Conservation (phyloP, 345 rosid species). For the Arabidopsis suecica region DNA sequence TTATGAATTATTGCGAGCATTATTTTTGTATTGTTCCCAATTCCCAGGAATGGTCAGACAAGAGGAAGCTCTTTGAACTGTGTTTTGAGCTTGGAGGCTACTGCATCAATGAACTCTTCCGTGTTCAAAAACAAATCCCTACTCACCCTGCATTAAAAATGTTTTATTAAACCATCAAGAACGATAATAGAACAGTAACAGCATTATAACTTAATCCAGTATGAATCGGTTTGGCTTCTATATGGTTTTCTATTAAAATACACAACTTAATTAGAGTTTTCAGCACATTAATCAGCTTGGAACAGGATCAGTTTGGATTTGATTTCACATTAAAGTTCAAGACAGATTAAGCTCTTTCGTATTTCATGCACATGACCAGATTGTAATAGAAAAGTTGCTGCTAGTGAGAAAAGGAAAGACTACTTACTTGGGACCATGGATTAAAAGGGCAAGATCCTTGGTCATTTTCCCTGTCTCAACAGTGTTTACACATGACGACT, state of each 20-base stretch:
- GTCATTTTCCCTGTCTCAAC: slow-evolving; percentile 95
- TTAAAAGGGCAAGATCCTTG: slow-evolving; percentile 89
- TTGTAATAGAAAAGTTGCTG: slow-evolving; percentile 21
- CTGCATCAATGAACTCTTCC: slow-evolving; percentile 85
- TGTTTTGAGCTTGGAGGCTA: slow-evolving; percentile 60
- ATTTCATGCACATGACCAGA: slow-evolving; percentile 20
- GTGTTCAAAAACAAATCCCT: slow-evolving; percentile 78
- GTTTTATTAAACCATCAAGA: slow-evolving; percentile 6
- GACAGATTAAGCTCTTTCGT: background rate
- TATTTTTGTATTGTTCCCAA: slow-evolving; percentile 12
- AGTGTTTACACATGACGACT: slow-evolving; percentile 80
- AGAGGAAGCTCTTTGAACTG: slow-evolving; percentile 57
- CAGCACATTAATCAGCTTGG: slow-evolving; percentile 2
- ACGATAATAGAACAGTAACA: background rate
- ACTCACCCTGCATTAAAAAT: slow-evolving; percentile 59
- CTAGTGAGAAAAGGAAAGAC: slow-evolving; percentile 20
- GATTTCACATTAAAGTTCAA: background rate
- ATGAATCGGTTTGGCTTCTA: background rate
- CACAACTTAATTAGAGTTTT: background rate
- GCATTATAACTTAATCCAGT: background rate
- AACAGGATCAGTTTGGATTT: background rate
- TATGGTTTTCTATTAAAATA: background rate
- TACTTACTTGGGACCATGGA: slow-evolving; percentile 83
- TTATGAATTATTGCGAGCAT: slow-evolving; percentile 13
- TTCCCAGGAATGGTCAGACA: slow-evolving; percentile 40